Base-by-base conservation (phyloP, 2,329 filamentous ascomycete species). In the Orbilia oligospora region DNA sequence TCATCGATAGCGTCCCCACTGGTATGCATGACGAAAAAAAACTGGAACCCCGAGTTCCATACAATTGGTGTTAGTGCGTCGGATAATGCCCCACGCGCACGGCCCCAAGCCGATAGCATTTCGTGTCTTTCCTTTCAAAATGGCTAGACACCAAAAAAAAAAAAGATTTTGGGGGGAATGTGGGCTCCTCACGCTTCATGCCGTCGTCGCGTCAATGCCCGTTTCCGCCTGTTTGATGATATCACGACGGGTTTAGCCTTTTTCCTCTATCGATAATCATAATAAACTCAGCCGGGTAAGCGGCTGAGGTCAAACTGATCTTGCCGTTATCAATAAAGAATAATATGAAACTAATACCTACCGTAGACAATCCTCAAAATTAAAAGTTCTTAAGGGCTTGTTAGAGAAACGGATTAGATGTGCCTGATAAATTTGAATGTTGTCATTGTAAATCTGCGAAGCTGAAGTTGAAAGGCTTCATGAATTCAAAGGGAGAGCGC, bases 61-160 rank as follows among this genome's bases (percentile, higher is more conserved):
- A 20, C 56, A 27, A 27, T 9, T 69, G 72, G 66, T 65, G 72
- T 77, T 67, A 71, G 67, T 77, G 72, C 72, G 67, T 56, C 49
- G 46, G 53, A 49, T 69, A 63, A 68, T 61, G 64, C 64, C 71
- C 71, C 64, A 69, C 71, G 24, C 41, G 36, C 56, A 61, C 36
- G 56, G 56, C 14, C 56, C 56, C 16, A 24, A 20, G 20, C 24
- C 16, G 56, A 61, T 61, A 44, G 10, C 10, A 12, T 10, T 44
- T 61, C 20, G 36, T 61, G 36, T 44, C 27, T 44, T 14, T 10
- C 20, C 20, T 44, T 44, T 22, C n/a, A n/a, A 18, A 61, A 61
- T 44, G 12, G 20, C 27, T 22, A 20, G 27, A 30, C 27, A 30
- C 27, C 1, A 24, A 12, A 44, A 27, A 44, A 38, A n/a, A 20